Evolutionary conservation across 345 rosid species (phyloP), one percentile per base, ranked within the genome.

Genomic region (Eutrema heterophyllum): DNA sequence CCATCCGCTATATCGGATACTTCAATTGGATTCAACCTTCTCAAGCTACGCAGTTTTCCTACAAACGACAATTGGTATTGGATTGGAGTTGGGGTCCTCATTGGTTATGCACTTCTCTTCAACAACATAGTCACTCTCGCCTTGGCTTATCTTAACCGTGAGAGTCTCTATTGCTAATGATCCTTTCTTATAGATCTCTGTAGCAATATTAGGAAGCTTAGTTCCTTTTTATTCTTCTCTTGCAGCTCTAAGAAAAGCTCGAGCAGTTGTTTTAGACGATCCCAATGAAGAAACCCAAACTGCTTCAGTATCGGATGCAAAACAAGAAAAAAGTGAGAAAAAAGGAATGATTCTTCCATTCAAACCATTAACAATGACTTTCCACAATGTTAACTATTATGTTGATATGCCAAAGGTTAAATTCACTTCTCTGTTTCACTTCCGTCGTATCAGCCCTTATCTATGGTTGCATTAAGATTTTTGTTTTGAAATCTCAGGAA

Each of bases 341-440:
- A 89, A 82, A 70, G 98, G 98, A 83, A 90, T 90, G 98, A 89
- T 93, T 72, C 92, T 93, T 70, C 98, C 98, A 70, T 91, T 93
- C 80, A 84, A 86, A 77, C 98, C 96, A 48, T 83, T 89, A 69
- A 78, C 93, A 78, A 91, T 93, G 97, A 91, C 96, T 64, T 93
- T 93, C 76, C 87, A 86, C 75, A 83, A 91, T 82, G 92, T 93
- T 79, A 93, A 88, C 78, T 93, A 91, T 83, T 93, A 74, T 69
- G 98, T 93, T 68, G 94, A 93, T 75, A 89, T 91, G 93, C 97
- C 97, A 27, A 80, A 84, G 92, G 98, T 90, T 50, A 55, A 35
- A 26, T 44, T 68, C 26, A 44, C 59, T 46, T 72, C 40, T 30
- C 30, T 66, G 46, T 56, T 21, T 9, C 15, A 43, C 36, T 59